Base-by-base conservation (phyloP, 2,329 filamentous ascomycete genomes). In the Sporothrix dimorphospora region DNA sequence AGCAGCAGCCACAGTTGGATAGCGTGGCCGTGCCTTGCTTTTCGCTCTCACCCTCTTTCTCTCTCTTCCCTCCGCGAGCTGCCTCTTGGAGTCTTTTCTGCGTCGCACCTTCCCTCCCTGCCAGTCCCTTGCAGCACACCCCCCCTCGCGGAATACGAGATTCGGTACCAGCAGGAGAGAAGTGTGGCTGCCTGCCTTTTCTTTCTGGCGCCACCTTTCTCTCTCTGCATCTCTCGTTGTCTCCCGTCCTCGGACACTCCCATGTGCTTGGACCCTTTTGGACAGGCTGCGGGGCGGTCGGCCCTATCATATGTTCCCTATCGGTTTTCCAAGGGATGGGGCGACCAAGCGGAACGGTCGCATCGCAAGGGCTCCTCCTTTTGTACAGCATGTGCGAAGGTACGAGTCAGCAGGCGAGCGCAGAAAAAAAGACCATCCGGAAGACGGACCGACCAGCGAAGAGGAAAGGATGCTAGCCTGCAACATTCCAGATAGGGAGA, bases 21-120 rank as follows among this genome's bases (percentile, higher is more conserved):
- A 34, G 63, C 63, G 63, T 49, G 63, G 63, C 63, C 63, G 42
- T 66, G 63, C 42, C 63, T 66, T 66, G 63, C 3, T 66, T 66
- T 66, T 65, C n/a, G 14, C 40, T 49, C 21, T 30, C 40, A 6
- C 40, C 47, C 21, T 30, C 7, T 5, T 4, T 12, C 45, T 42
- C 34, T 42, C 21, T 65, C 38, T 40, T n/a, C n/a, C 30, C 55
- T 40, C 34, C 9, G 19, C 30, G 53, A 57, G n/a, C 49, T n/a
- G 21, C 47, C 30, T 21, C n/a, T n/a, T n/a, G n/a, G n/a, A n/a
- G n/a, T n/a, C n/a, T n/a, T n/a, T 24, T n/a, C 49, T 53, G 49
- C 49, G 30, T 34, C 30, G 40, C 40, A 42, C 14, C 16, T n/a
- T n/a, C 45, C 19, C 30, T 59, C 30, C 34, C 9, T 9, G 30